Evolutionary conservation across 352 stramenopile species (phyloP), one percentile per base, ranked within the genome.

Genomic region (Pythium phragmitis): DNA sequence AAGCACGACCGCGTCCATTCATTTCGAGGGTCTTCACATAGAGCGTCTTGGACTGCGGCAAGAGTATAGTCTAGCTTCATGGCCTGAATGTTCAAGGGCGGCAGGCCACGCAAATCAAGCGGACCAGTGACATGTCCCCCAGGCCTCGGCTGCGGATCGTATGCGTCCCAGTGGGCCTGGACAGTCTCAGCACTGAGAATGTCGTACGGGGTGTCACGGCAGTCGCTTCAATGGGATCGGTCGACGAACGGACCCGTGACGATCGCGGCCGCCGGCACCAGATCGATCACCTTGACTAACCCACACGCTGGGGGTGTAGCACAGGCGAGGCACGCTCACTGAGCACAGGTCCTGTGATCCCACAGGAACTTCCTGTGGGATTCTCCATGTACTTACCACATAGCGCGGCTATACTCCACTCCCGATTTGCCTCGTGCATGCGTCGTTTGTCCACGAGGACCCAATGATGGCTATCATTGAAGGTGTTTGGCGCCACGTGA

Each of bases 171-270:
- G n/a, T 36, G 21, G 33, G 26, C 7, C 11, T 16, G 8, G 16
- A 50, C 48, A 5, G n/a, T 8, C 7, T 64, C 57, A n/a, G 28
- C 33, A 37, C 33, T 50, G 26, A 64, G 19, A 8, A 64, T 5
- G 23, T 47, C 57, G 37, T 43, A 57, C 6, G 57, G 57, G 16
- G 34, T 21, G 23, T 39, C 41, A 11, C 59, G 59, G 5, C 60
- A 28, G 17, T 66, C 59, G 6, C 30, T 26, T 0, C 11, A 2
- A 7, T 4, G 13, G 42, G 73, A 68, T 5, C 81, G 61, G 61
- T 85, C 76, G 4, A 79, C 70, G 19, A 76, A 76, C 16, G 75
- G 76, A 39, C 70, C 76, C 36, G 67, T 57, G 0, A 73, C 37
- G 36, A 86, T 60, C 0, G 67, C 73, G 7, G 75, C 79, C 1